These are phyloP conservation scores for Selaginella moellendorffii DNA, from an alignment of 75 land plant genomes.

Conservation along the genomic window DNA sequence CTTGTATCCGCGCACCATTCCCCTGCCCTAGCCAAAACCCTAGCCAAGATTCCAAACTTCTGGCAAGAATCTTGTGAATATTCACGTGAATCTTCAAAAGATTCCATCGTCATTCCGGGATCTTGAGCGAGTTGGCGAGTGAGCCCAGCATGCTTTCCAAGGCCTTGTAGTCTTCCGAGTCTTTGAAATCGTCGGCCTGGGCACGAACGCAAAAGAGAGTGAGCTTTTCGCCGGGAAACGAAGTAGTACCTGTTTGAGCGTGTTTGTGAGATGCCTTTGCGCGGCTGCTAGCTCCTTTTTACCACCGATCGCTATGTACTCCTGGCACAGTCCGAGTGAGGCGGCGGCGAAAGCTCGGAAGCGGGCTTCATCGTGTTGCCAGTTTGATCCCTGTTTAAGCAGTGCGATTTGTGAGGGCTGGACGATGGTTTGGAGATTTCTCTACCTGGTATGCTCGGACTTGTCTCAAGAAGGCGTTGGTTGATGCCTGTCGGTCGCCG, in stretches of 20 bases:
- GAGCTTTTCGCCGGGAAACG: neutral
- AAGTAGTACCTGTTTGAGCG: conserved; percentile 46
- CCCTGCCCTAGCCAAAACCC: neutral
- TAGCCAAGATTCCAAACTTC: too few relatives aligned
- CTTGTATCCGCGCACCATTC: conserved; percentile 50
- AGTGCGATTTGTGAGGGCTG: neutral
- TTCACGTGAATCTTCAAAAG: too few relatives aligned
- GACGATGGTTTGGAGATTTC: neutral
- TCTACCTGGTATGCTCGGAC: conserved; percentile 76
- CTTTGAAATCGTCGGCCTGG: conserved; percentile 34
- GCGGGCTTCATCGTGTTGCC: conserved; percentile 51
- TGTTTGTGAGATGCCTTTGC: conserved; percentile 64
- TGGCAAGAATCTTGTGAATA: too few relatives aligned
- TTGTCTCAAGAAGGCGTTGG: conserved; percentile 81
- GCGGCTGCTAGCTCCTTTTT: conserved; percentile 55
- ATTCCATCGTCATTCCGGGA: too few relatives aligned
- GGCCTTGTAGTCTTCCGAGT: conserved; percentile 25
- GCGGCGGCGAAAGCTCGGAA: conserved; percentile 57
- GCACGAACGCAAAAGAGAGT: neutral
- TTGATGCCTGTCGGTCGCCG: conserved; percentile 60
- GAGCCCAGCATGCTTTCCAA: too few relatives aligned
- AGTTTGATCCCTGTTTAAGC: conserved; percentile 49
- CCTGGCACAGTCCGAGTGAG: conserved; percentile 58
- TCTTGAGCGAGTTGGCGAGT: too few relatives aligned
- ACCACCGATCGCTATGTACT: conserved; percentile 49